Percentiles rank a stretch among this genome's conserved stretches.
Conservation (phyloP, 75 land plant genomes). For the Sequoia sempervirens region DNA sequence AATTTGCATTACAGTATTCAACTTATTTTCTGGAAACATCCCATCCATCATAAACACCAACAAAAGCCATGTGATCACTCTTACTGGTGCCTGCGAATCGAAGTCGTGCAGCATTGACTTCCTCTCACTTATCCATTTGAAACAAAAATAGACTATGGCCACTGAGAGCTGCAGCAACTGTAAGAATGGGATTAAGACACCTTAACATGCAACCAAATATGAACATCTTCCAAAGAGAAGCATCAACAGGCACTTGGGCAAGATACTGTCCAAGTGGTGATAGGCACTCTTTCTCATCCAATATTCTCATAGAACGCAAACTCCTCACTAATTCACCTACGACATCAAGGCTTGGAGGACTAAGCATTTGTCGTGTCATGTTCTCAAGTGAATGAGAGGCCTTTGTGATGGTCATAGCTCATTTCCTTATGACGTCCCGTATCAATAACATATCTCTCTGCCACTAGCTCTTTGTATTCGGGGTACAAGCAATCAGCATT, state of each 20-base stretch:
- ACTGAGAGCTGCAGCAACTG: constrained; percentile 33
- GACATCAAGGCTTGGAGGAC: constrained; percentile 23
- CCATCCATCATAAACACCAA: constrained; percentile 45
- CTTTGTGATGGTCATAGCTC: constrained; percentile 36
- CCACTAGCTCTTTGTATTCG: too few species aligned
- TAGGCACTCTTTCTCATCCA: constrained; percentile 24
- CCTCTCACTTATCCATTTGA: constrained; percentile 17
- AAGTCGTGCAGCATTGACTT: constrained; percentile 9
- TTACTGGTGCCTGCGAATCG: constrained; percentile 32
- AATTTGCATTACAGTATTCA: constrained; percentile 19
- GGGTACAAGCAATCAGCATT: too few species aligned
- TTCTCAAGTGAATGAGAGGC: constrained; percentile 23
- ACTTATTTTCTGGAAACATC: constrained; percentile 16
- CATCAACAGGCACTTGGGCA: constrained; percentile 43
- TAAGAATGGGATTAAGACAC: constrained; percentile 40
- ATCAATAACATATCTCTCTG: constrained; percentile 39
- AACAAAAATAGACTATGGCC: constrained; percentile 29
- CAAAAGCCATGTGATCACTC: constrained; percentile 35
- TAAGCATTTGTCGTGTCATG: constrained; percentile 19
- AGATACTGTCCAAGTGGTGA: constrained; percentile 35
- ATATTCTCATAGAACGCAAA: background rate
- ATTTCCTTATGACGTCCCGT: constrained; percentile 40
- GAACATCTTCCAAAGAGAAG: constrained; percentile 31
- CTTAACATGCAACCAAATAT: constrained; percentile 38
- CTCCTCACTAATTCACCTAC: constrained; percentile 19